phyloP scores from a whole-genome alignment of 2,329 filamentous ascomycete genomes.

The Calycina marina region DNA sequence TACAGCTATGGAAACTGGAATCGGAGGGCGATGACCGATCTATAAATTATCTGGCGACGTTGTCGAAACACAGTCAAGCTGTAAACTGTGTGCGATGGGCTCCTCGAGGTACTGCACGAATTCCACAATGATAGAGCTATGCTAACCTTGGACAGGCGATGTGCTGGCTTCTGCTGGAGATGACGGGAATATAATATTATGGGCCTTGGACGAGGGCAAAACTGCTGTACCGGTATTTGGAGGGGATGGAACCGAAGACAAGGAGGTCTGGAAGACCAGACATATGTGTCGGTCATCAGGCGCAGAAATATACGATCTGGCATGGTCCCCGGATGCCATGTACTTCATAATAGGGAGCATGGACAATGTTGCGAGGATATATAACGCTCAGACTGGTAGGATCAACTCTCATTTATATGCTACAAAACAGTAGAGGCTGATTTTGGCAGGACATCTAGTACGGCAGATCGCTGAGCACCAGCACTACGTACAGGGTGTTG shows the following conservation, averaged over 20 bases:
- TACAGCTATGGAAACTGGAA: slow-evolving; percentile 81
- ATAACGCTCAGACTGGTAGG: slow-evolving; percentile 80
- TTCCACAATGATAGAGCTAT: background rate
- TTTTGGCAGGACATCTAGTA: slow-evolving; percentile 41
- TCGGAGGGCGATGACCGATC: slow-evolving; percentile 71
- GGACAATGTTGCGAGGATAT: slow-evolving; percentile 96
- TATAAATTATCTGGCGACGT: slow-evolving; percentile 81
- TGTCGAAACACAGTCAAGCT: slow-evolving; percentile 87
- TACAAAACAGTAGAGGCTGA: slow-evolving; percentile 9
- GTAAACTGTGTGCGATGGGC: slow-evolving; percentile 97
- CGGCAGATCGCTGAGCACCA: slow-evolving; percentile 94
- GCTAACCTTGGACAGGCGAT: slow-evolving; percentile 47
- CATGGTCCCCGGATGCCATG: slow-evolving; percentile 93
- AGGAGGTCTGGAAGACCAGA: slow-evolving; percentile 92
- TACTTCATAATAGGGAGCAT: slow-evolving; percentile 99
- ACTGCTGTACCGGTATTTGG: slow-evolving; percentile 55
- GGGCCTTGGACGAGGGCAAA: slow-evolving; percentile 69
- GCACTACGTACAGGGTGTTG: slow-evolving; percentile 95
- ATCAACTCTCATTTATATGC: slow-evolving; percentile 1
- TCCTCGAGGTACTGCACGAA: slow-evolving; percentile 56
- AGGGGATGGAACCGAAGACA: slow-evolving; percentile 77
- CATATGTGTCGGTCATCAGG: slow-evolving; percentile 95
- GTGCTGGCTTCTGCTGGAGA: slow-evolving; percentile 89
- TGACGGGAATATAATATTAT: slow-evolving; percentile 91
- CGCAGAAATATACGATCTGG: slow-evolving; percentile 93